Conservation (phyloP, 345 rosid species). For the Luvunga scandens region DNA sequence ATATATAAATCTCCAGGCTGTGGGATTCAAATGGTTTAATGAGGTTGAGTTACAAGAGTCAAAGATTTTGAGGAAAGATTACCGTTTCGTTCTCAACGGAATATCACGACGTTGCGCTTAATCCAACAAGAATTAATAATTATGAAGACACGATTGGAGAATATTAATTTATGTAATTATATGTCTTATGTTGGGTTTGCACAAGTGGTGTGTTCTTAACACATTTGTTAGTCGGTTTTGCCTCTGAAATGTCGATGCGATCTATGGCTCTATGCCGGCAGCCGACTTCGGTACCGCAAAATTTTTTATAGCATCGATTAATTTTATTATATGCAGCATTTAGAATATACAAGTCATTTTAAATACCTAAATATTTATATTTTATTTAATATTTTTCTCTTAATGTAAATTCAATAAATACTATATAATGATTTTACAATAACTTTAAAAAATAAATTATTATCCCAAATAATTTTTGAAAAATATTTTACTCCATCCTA, state of each 20-base stretch:
- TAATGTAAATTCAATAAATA: no score
- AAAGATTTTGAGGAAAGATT: constrained; percentile 28
- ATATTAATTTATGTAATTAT: not conserved
- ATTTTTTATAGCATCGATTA: no score
- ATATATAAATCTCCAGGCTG: constrained; percentile 1
- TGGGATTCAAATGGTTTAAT: constrained; percentile 19
- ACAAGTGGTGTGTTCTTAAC: not conserved
- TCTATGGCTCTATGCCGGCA: constrained; percentile 10
- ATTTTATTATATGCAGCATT: no score
- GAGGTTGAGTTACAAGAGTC: constrained; percentile 24
- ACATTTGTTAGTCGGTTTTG: constrained; percentile 14
- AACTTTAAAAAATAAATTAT: no score
- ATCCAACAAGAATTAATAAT: constrained; percentile 1
- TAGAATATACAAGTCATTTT: no score
- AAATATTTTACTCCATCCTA: no score
- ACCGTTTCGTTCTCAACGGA: constrained; percentile 10
- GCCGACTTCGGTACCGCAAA: not conserved
- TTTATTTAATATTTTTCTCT: no score
- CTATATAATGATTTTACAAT: no score
- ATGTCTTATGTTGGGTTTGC: not conserved
- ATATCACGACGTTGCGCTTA: constrained; percentile 2
- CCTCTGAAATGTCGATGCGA: constrained; percentile 6
- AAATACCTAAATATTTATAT: no score
- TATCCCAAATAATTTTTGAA: no score
- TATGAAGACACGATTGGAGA: not conserved